These are phyloP conservation scores for Beauveria varroae DNA, from an alignment of 2,329 filamentous ascomycete species.

Conservation along the genomic window DNA sequence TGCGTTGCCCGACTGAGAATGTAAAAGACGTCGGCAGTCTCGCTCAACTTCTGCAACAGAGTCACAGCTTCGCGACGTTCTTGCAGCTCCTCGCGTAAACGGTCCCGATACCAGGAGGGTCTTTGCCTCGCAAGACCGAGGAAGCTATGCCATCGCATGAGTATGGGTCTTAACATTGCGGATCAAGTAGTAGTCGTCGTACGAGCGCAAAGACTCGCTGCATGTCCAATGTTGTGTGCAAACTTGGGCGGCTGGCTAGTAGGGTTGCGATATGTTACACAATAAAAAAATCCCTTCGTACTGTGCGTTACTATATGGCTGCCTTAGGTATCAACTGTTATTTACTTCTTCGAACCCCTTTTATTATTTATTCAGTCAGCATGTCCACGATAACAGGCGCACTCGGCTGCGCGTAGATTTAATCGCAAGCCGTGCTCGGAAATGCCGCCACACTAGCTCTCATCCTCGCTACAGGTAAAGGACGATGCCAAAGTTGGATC, in stretches of 20 bases:
- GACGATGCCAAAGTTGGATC: background rate
- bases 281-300: too few species aligned
- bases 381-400: too few species aligned
- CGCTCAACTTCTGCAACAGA: slow-evolving; percentile 28
- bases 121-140: slow-evolving; percentile 24
- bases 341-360: too few species aligned
- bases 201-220: background rate
- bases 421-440: too few species aligned
- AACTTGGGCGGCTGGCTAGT: background rate
- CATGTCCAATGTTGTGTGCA: background rate
- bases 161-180: background rate
- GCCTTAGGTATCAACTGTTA: too few species aligned
- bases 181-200: background rate
- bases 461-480: background rate
- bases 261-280: too few species aligned
- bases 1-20: slow-evolving; percentile 29
- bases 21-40: slow-evolving; percentile 37
- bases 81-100: slow-evolving; percentile 30
- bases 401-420: too few species aligned
- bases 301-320: too few species aligned
- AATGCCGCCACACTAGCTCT: background rate
- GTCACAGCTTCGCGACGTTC: slow-evolving; percentile 27
- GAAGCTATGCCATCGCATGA: slow-evolving; percentile 13
- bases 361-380: too few species aligned
- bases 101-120: slow-evolving; percentile 30